A percentile compares a stretch with the other conserved stretches of the same genome.
Evolutionary conservation across 306 rosid genomes (phyloP).

Genomic region (Begonia loranthoides): DNA sequence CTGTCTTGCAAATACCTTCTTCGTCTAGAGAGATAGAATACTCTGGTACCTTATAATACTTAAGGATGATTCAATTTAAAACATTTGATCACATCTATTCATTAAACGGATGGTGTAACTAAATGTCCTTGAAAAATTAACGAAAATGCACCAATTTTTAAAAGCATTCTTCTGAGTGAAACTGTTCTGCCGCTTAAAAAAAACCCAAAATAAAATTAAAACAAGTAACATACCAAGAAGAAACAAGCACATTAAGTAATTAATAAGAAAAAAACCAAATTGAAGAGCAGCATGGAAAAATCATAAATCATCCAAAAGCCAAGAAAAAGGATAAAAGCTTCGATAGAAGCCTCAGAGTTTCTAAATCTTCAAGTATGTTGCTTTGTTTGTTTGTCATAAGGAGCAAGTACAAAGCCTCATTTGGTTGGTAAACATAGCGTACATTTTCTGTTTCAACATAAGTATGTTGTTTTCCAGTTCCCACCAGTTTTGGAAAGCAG

Average conservation of each 20-base stretch:
- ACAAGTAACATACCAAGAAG: no score
- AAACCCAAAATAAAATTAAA: no score
- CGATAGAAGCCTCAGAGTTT: constrained; percentile 80
- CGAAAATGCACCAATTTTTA: no score
- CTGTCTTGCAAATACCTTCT: constrained; percentile 78
- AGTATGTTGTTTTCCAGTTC: constrained; percentile 93
- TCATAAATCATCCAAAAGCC: constrained; percentile 9
- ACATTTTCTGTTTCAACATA: constrained; percentile 92
- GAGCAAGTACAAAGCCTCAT: constrained; percentile 79
- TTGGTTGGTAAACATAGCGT: constrained; percentile 97
- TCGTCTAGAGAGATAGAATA: constrained; percentile 80
- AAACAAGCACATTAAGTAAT: no score
- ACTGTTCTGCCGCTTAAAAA: no score
- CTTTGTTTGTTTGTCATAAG: constrained; percentile 95
- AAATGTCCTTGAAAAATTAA: no score
- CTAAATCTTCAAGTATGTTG: constrained; percentile 92
- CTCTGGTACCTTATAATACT: constrained; percentile 73
- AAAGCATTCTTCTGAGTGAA: no score
- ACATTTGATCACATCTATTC: not conserved
- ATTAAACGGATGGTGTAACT: no score
- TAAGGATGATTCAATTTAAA: constrained; percentile 25
- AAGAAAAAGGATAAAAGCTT: constrained; percentile 76
- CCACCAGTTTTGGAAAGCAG: constrained; percentile 93
- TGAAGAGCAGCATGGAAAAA: constrained; percentile 5
- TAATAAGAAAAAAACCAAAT: constrained; percentile 2